A percentile compares a stretch with the other conserved stretches of the same genome.
Evolutionary conservation across 2,329 filamentous ascomycete species (phyloP).

Genomic region (Fusarium compactum): DNA sequence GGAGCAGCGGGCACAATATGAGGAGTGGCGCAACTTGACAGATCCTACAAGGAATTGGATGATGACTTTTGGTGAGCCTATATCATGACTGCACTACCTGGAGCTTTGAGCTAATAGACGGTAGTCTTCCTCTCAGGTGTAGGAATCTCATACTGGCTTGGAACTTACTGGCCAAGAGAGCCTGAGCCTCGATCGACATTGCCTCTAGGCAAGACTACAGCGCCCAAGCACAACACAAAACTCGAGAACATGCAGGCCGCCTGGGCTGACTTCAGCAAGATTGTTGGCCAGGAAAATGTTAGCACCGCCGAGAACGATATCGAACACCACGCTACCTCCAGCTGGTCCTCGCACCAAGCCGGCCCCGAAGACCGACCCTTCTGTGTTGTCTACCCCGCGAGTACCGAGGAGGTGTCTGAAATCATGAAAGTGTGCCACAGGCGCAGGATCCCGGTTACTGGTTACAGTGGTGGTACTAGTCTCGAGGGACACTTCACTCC

Average conservation of each 20-base stretch:
- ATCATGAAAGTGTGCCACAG: conserved; percentile 91
- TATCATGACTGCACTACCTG: not conserved
- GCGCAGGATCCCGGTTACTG: conserved; percentile 85
- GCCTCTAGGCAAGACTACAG: conserved; percentile 63
- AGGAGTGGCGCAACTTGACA: conserved; percentile 56
- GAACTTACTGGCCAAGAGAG: conserved; percentile 65
- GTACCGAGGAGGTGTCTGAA: conserved; percentile 84
- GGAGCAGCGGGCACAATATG: conserved; percentile 65
- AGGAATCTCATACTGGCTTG: conserved; percentile 68
- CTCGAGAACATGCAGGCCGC: conserved; percentile 75
- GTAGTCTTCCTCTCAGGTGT: conserved; percentile 66
- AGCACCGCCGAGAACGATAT: conserved; percentile 69
- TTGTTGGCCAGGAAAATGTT: conserved; percentile 74
- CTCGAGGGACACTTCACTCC: conserved; percentile 90
- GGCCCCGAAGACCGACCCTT: conserved; percentile 66
- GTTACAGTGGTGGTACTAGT: conserved; percentile 88
- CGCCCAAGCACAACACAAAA: conserved; percentile 69
- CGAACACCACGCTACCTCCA: conserved; percentile 68
- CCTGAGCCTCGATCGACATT: conserved; percentile 68
- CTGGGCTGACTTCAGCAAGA: conserved; percentile 75
- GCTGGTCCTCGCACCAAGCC: conserved; percentile 71
- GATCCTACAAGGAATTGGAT: conserved; percentile 62
- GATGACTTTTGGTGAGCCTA: conserved; percentile 64
- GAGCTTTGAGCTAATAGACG: conserved; percentile 8
- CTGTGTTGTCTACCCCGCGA: conserved; percentile 80